A percentile compares a stretch with the other conserved stretches of the same genome.
Evolutionary conservation across 75 land plant species (phyloP).

Genomic region (Selaginella moellendorffii): DNA sequence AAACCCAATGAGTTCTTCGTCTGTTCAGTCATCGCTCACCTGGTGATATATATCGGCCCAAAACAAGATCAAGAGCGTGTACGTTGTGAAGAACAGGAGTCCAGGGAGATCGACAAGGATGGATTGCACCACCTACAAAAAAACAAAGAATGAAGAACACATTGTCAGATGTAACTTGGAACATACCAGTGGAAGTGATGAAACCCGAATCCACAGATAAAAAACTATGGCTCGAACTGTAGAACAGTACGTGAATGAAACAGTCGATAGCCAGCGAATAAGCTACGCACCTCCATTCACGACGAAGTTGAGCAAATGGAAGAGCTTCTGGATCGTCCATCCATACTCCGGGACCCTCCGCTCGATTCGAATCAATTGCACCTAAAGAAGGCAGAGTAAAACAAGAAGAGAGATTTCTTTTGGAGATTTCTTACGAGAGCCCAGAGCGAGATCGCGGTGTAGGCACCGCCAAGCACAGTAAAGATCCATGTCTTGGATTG

Average conservation of each 20-base stretch:
- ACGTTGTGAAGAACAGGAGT: slow-evolving; percentile 73
- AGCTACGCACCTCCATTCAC: slow-evolving; percentile 46
- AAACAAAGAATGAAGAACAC: not conserved
- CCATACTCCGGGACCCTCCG: slow-evolving; percentile 56
- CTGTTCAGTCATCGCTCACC: slow-evolving; percentile 21
- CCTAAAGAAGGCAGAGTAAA: slow-evolving; percentile 15
- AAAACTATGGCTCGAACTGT: not conserved
- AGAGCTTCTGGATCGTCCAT: slow-evolving; percentile 72
- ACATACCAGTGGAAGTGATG: slow-evolving; percentile 34
- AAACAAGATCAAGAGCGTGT: slow-evolving; percentile 61
- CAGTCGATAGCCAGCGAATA: not conserved
- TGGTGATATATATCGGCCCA: slow-evolving; percentile 94
- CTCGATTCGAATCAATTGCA: slow-evolving; percentile 52
- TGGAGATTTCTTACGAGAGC: not conserved
- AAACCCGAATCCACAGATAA: not conserved
- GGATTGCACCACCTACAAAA: slow-evolving; percentile 44
- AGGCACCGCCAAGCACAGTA: not conserved
- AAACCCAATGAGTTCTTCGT: not conserved
- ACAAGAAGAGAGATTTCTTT: not conserved
- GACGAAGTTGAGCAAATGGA: slow-evolving; percentile 59
- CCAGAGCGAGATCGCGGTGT: not conserved
- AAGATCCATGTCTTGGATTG: not conserved
- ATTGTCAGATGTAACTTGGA: not conserved
- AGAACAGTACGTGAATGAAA: not conserved
- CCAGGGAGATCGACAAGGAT: slow-evolving; percentile 65